Base-by-base conservation (phyloP, 2,329 filamentous ascomycete genomes). In the Penicillium sp. region DNA sequence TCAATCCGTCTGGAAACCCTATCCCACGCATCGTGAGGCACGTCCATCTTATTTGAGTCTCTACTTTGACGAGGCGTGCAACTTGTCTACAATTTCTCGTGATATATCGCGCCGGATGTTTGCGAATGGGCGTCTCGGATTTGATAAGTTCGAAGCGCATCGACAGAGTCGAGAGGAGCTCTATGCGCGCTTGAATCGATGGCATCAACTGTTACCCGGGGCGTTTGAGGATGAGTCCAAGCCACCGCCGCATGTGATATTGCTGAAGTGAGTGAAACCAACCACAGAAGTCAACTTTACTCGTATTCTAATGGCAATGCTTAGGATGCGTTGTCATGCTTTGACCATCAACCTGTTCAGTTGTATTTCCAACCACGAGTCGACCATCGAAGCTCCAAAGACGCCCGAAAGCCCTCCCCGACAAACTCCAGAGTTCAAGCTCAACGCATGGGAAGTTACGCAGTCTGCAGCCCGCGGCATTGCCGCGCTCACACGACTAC, bases 31-130 rank as follows among this genome's bases (percentile, higher is more conserved):
- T 23, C 58, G 62, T 4, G 39, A 56, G 9, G 38, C 59, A 0
- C 58, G 62, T 4, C 55, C 57, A 6, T 60, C 63, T 1, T 63
- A 60, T 27, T 41, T 62, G 23, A 59, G 56, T 13, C 55, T 61
- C 11, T 69, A 61, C 42, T 68, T 69, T 32, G 61, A 67, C 6
- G 59, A 68, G 44, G 58, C 59, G 10, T 68, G 61, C 42, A 59
- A 62, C 31, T 44, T 69, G 13, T 67, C 64, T 6, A 61, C 60
- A 7, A 68, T 69, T 37, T 60, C 66, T 7, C 57, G 61, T 3
- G 66, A 69, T 45, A 63, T 70, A 23, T 70, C 67, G 1, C 58
- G 51, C 14, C 56, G 44, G 10, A 56, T 69, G 39, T 69, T 68
- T 46, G 48, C 57, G 0, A 52, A 56, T 22, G 50, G 59, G n/a